Evolutionary conservation across 2,329 filamentous ascomycete genomes (phyloP), one percentile per base, ranked within the genome.

Genomic region (Ophiostoma piceae): DNA sequence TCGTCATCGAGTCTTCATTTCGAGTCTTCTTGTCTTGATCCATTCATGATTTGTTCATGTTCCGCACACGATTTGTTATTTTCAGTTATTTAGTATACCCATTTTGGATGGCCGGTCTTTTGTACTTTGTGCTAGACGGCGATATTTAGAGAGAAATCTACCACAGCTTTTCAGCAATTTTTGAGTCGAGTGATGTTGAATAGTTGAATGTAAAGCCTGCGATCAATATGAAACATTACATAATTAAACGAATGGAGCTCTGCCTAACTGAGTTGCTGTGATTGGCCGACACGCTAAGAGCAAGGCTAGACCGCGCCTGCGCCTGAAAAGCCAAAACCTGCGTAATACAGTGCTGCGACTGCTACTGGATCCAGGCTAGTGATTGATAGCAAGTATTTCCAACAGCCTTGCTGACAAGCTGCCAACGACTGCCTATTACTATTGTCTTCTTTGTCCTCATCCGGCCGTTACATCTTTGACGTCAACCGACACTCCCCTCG

Each of bases 71-170:
- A 65, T 65, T 65, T 65, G 32, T 64, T 64, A 37, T 37, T 64
- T 37, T 39, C 16, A 64, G 60, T 64, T 39, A 39, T 41, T 41
- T 39, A 65, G 62, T 65, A 65, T 65, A 65, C 62, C 62, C 62
- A 65, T 65, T 65, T 39, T 22, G 62, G 62, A 65, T 39, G 62
- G 62, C 62, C 62, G 62, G 62, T 39, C 32, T 12, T 39, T 65
- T 65, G 62, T 39, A 64, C 16, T 37, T 64, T 37, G 60, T 64
- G 60, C 60, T 39, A 65, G 35, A 39, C 62, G 62, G 62, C 62
- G 62, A 39, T 64, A 22, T 62, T 62, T 62, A 32, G 26, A 39
- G 62, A 65, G 62, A 65, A 65, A 65, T 65, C 35, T 65, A 65
- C 51, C 35, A 39, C 62, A 65, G 62, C 35, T 65, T 65, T 65